Conservation (phyloP, 257 asterid species). For the Plantago major region DNA sequence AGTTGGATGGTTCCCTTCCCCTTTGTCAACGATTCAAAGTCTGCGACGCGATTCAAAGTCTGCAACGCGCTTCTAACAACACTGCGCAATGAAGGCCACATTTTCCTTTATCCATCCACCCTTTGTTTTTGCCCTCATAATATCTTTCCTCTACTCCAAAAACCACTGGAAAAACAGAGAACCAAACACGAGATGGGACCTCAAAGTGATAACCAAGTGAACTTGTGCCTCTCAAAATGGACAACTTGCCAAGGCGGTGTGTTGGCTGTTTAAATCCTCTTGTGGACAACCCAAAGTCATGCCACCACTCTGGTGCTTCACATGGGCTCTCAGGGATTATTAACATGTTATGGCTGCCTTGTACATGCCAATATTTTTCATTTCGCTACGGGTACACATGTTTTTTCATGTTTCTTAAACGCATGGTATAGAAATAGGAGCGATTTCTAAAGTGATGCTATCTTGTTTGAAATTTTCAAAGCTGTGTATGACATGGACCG, state of each 20-base stretch:
- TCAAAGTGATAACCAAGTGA: constrained; percentile 34
- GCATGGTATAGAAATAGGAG: no score
- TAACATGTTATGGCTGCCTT: constrained; percentile 45
- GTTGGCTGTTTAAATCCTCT: constrained; percentile 35
- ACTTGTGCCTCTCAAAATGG: constrained; percentile 41
- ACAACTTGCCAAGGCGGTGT: constrained; percentile 44
- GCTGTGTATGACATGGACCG: background rate
- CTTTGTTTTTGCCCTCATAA: background rate
- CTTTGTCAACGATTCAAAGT: background rate
- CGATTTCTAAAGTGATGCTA: no score
- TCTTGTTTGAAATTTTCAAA: no score
- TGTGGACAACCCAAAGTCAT: constrained; percentile 45
- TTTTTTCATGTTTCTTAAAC: background rate
- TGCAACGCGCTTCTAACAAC: background rate
- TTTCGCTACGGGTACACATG: constrained; percentile 18
- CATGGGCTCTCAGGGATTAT: constrained; percentile 51
- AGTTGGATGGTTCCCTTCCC: no score
- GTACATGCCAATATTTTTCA: constrained; percentile 44
- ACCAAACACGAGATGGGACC: constrained; percentile 43
- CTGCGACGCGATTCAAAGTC: no score
- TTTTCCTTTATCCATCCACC: background rate
- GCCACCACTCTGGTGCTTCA: constrained; percentile 56
- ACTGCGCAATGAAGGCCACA: constrained; percentile 15
- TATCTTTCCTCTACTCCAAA: constrained; percentile 6
- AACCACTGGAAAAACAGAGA: constrained; percentile 16